Evolutionary conservation across 208 protist species (phyloP).

Genomic region (Acanthamoeba lenticulata): DNA sequence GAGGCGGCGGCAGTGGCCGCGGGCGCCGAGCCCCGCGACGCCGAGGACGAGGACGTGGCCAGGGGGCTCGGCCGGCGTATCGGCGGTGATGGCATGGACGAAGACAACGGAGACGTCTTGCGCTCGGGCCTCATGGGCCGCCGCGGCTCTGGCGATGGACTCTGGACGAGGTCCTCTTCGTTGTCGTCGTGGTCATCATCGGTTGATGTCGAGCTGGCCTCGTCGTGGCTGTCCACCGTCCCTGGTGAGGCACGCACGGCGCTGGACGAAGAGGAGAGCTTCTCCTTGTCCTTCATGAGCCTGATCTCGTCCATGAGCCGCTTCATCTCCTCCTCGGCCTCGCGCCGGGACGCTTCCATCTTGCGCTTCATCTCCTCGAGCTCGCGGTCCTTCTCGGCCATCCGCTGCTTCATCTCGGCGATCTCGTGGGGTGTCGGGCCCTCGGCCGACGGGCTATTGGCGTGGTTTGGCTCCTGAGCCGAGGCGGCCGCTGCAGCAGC

Average conservation of each 20-base stretch:
- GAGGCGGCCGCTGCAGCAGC: too few relatives aligned
- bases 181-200: neutral
- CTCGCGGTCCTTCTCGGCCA: neutral
- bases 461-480: too few relatives aligned
- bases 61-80: neutral
- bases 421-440: neutral
- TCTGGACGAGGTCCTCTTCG: neutral
- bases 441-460: too few relatives aligned
- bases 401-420: neutral
- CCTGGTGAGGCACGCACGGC: neutral
- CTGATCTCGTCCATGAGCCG: constrained; percentile 30
- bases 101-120: neutral
- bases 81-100: neutral
- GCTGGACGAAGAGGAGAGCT: neutral
- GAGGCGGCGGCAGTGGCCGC: neutral
- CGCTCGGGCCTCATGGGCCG: neutral
- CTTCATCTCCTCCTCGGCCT: constrained; percentile 8
- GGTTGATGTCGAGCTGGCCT: neutral
- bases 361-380: constrained; percentile 33
- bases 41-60: neutral
- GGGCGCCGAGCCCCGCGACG: neutral
- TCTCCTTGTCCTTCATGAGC: constrained; percentile 38
- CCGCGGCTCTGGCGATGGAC: neutral
- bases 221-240: neutral
- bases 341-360: neutral